Percentiles rank a stretch among this genome's conserved stretches.
Conservation (phyloP, 2,329 filamentous ascomycete species). For the Penicillium sp. region DNA sequence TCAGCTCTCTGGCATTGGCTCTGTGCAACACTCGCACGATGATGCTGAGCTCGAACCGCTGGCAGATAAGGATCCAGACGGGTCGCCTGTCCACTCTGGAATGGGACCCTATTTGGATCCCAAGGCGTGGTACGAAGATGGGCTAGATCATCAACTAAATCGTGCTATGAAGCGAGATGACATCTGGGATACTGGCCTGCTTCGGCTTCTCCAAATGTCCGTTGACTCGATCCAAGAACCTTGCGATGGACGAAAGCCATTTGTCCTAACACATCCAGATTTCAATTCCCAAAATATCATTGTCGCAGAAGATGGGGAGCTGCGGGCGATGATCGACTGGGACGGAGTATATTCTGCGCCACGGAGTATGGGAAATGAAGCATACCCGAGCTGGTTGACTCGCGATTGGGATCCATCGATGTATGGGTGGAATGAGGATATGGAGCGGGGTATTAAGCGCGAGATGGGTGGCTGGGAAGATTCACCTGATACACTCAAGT, state of each 20-base stretch:
- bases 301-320: slow-evolving; percentile 29
- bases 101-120: background rate
- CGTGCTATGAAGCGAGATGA: background rate
- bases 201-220: background rate
- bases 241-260: slow-evolving; percentile 3
- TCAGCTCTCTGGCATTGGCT: background rate
- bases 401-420: slow-evolving; percentile 26
- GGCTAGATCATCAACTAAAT: background rate
- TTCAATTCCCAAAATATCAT: slow-evolving; percentile 35
- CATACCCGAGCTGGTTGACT: slow-evolving; percentile 25
- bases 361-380: slow-evolving; percentile 25
- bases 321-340: slow-evolving; percentile 35
- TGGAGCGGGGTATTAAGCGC: slow-evolving; percentile 17
- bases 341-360: slow-evolving; percentile 27
- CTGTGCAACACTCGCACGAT: background rate
- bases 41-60: background rate
- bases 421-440: slow-evolving; percentile 17
- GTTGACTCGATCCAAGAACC: background rate
- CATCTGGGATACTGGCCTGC: too few relatives aligned
- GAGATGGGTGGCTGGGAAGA: slow-evolving; percentile 22
- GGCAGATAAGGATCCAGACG: background rate
- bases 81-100: background rate
- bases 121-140: background rate
- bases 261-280: slow-evolving; percentile 32
- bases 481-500: background rate